Evolutionary conservation across 1,284 basidiomycete genomes (phyloP).

Genomic region (Cerrena zonata): DNA sequence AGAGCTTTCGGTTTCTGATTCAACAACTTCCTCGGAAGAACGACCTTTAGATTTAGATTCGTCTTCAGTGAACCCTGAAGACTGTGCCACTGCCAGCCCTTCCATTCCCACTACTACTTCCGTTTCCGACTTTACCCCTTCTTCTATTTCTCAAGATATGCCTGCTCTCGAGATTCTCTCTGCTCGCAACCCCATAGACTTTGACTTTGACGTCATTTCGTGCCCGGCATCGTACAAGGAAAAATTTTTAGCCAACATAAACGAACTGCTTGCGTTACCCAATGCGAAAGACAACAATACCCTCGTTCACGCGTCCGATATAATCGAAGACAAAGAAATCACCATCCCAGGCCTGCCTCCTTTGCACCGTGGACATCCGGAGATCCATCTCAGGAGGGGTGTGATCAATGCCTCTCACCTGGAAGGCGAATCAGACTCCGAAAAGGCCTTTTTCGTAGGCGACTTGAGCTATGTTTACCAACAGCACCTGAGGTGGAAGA

Average conservation of each 20-base stretch:
- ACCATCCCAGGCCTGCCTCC: constrained; percentile 63
- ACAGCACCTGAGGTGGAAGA: constrained; percentile 83
- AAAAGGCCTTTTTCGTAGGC: constrained; percentile 93
- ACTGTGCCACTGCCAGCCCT: not conserved
- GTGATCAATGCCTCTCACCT: constrained; percentile 58
- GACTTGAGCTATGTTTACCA: constrained; percentile 86
- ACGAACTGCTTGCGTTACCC: constrained; percentile 18
- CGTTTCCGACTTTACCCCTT: not conserved
- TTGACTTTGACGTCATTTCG: constrained; percentile 31
- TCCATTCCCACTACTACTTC: not conserved
- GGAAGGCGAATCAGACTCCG: constrained; percentile 63
- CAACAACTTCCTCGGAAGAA: no score
- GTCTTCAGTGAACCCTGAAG: not conserved
- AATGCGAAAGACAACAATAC: constrained; percentile 16
- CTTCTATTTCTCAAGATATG: constrained; percentile 35
- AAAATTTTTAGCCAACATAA: constrained; percentile 28
- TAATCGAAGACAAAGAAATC: constrained; percentile 32
- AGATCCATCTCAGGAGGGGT: constrained; percentile 66
- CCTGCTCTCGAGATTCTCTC: constrained; percentile 55
- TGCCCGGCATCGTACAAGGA: constrained; percentile 26
- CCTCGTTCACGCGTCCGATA: constrained; percentile 11
- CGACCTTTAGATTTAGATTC: not conserved
- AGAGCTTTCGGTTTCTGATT: no score
- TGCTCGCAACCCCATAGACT: constrained; percentile 43
- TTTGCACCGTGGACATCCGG: constrained; percentile 60